Conservation (phyloP, 2,329 filamentous ascomycete genomes). For the Clonostachys rhizophaga region DNA sequence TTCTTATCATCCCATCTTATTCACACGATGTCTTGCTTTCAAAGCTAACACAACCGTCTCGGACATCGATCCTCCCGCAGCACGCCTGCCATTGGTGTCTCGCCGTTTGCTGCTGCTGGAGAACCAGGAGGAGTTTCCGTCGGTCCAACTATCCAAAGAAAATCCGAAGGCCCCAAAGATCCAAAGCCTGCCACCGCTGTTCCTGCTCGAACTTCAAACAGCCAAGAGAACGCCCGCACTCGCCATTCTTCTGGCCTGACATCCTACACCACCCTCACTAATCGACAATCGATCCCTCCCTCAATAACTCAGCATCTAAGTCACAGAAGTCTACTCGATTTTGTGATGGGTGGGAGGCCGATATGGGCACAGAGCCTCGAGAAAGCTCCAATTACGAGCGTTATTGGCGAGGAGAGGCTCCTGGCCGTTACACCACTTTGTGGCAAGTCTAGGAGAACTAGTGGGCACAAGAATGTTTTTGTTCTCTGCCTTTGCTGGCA, state of each 20-base stretch:
- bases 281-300: background rate
- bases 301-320: background rate
- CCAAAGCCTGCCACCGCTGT: background rate
- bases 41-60: no score
- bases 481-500: conserved; percentile 35
- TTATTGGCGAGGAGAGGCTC: conserved; percentile 13
- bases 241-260: background rate
- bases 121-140: no score
- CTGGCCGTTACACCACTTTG: conserved; percentile 14
- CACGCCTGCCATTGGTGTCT: no score
- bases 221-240: background rate
- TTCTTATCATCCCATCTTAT: no score
- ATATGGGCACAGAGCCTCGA: conserved; percentile 5
- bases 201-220: background rate
- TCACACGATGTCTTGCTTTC: no score
- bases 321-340: conserved; percentile 4
- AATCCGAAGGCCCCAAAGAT: background rate
- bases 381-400: conserved; percentile 13
- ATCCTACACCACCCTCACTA: background rate
- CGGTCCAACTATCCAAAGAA: no score
- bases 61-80: no score
- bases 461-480: conserved; percentile 36
- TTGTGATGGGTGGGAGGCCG: conserved; percentile 14
- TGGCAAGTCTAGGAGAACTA: conserved; percentile 29
- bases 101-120: no score